A percentile compares a stretch with the other conserved stretches of the same genome.
Evolutionary conservation across 345 rosid species (phyloP).

Genomic region (Eucalyptus erythrocorys): DNA sequence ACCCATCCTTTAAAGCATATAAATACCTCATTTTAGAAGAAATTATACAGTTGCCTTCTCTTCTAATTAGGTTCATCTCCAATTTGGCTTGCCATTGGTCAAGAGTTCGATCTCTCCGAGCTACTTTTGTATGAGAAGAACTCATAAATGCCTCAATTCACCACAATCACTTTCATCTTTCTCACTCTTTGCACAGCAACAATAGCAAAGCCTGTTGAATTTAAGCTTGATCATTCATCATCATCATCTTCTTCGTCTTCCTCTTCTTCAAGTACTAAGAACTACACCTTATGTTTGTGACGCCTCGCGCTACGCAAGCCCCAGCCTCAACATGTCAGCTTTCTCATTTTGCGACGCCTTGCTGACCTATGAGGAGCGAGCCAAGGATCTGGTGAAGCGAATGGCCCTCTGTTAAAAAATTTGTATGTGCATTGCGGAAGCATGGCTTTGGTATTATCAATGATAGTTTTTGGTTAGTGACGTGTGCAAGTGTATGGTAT

Average conservation of each 20-base stretch:
- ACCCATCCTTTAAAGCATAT: neutral
- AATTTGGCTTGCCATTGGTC: neutral
- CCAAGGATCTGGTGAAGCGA: conserved; percentile 10
- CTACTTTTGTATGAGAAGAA: neutral
- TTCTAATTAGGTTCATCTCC: neutral
- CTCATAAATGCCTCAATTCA: neutral
- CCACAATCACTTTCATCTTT: neutral
- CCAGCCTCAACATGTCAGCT: conserved; percentile 1
- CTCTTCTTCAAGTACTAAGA: neutral
- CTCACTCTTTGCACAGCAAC: neutral
- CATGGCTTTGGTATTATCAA: too few species aligned
- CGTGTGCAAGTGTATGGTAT: too few species aligned
- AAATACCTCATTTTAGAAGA: neutral
- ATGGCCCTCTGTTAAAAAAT: conserved; percentile 15
- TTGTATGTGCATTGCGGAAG: too few species aligned
- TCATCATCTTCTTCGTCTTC: neutral
- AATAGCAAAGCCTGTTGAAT: too few species aligned
- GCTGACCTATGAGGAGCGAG: conserved; percentile 12
- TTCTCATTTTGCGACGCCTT: conserved; percentile 14
- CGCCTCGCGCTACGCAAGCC: neutral
- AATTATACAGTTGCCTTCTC: neutral
- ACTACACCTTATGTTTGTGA: conserved; percentile 15
- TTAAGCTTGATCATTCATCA: neutral
- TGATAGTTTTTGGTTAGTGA: too few species aligned
- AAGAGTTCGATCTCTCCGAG: neutral